Percentiles rank a stretch among this genome's conserved stretches.
These are phyloP conservation scores for Leptomonas seymouri DNA, from an alignment of 208 protist genomes.

Conservation along the genomic window DNA sequence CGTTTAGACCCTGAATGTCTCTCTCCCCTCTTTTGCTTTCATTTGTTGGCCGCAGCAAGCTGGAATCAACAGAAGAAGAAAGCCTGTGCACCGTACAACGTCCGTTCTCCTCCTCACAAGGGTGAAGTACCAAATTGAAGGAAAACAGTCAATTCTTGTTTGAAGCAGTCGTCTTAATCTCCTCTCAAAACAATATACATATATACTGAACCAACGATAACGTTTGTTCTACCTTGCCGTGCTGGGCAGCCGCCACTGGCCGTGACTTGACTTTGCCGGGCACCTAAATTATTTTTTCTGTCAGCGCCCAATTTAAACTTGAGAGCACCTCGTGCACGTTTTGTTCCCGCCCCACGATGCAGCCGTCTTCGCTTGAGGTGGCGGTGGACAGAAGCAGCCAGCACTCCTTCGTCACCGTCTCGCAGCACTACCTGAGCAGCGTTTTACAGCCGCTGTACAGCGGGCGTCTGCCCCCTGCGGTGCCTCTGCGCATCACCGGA, in stretches of 20 bases:
- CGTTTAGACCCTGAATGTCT: background rate
- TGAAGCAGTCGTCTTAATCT: no score
- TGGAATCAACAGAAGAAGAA: background rate
- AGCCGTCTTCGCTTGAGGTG: slow-evolving; percentile 58
- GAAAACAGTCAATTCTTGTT: no score
- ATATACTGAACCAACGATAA: no score
- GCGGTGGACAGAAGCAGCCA: slow-evolving; percentile 51
- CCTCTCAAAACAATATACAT: no score
- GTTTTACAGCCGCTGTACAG: slow-evolving; percentile 53
- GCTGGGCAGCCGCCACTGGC: no score
- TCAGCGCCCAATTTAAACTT: no score
- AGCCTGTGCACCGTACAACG: background rate
- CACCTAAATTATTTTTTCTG: no score
- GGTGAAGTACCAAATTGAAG: no score
- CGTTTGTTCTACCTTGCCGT: no score
- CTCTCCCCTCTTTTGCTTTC: background rate
- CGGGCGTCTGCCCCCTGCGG: slow-evolving; percentile 41
- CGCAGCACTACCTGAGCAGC: slow-evolving; percentile 49
- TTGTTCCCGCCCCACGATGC: slow-evolving; percentile 13
- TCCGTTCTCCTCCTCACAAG: no score
- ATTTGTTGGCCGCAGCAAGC: background rate
- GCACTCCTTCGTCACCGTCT: slow-evolving; percentile 76
- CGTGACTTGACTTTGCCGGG: no score
- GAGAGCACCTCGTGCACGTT: background rate
- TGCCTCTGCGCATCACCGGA: slow-evolving; percentile 60